Percentiles rank a stretch among this genome's conserved stretches.
Evolutionary conservation across 768 basidiomycete species (phyloP).

Genomic region (Nidula microcarpa): DNA sequence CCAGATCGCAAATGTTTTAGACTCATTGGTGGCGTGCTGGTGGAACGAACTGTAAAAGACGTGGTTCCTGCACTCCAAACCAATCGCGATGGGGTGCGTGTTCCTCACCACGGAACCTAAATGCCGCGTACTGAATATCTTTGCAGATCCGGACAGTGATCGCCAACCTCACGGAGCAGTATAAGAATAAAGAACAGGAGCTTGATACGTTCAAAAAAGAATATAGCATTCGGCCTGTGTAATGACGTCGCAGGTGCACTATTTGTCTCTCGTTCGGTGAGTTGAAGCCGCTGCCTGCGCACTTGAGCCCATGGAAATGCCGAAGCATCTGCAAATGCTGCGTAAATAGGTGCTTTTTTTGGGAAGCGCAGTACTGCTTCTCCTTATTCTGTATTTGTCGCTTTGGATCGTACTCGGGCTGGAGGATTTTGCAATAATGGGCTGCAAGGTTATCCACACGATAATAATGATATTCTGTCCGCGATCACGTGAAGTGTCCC

Average conservation of each 20-base stretch:
- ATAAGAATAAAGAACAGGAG: constrained; percentile 84
- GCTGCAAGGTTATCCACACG: too few species aligned
- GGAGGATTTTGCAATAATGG: too few species aligned
- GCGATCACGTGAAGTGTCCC: too few species aligned
- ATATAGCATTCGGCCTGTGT: constrained; percentile 67
- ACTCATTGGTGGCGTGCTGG: constrained; percentile 91
- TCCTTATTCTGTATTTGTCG: too few species aligned
- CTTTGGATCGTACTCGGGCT: too few species aligned
- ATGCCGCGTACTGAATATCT: constrained; percentile 10
- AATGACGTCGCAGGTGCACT: too few species aligned
- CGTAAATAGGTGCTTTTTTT: too few species aligned
- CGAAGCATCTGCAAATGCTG: too few species aligned
- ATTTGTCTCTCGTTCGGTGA: background rate
- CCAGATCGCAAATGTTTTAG: constrained; percentile 96
- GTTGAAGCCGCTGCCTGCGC: too few species aligned
- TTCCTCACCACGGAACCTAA: background rate
- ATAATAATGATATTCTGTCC: too few species aligned
- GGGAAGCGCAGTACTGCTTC: too few species aligned
- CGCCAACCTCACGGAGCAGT: constrained; percentile 74
- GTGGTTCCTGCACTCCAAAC: constrained; percentile 87
- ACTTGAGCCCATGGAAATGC: too few species aligned
- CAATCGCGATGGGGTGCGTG: constrained; percentile 81
- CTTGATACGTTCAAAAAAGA: constrained; percentile 78
- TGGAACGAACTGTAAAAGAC: constrained; percentile 94
- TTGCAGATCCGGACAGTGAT: constrained; percentile 81